Evolutionary conservation across 2,329 filamentous ascomycete species (phyloP), one percentile per base, ranked within the genome.

Genomic region (Fusarium domesticum): DNA sequence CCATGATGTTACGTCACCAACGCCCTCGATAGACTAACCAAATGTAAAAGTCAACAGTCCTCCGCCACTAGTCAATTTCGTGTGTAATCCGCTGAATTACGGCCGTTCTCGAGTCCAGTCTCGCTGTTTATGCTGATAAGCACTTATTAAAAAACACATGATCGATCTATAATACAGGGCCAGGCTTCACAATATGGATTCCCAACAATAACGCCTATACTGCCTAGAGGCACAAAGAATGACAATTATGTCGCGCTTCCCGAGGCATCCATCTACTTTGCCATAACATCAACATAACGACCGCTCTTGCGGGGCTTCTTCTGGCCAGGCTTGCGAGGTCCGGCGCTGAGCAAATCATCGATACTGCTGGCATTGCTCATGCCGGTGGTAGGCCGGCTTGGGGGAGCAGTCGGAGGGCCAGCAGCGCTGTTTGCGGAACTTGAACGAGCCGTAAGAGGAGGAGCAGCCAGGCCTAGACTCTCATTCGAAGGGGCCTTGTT

Each of bases 261-360:
- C 35, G 33, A 30, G 37, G 37, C 43, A 35, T 30, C 42, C 25
- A 32, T 41, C 34, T 69, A 78, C 61, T 88, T 84, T 8, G 86
- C 87, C 90, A 97, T 96, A 48, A 98, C 89, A 76, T 98, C 93
- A 20, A 98, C 84, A 73, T 98, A 98, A 19, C 91, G 76, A 20
- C 89, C 85, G 17, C 85, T 83, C 75, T 90, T 96, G 73, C 89
- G 89, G 59, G 80, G 74, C 66, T 86, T 89, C 65, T 81, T 87
- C 53, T 61, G 70, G 1, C 76, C 76, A 5, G 75, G 72, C 58
- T 87, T 91, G 52, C 87, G 79, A 15, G 86, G 79, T 20, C 76
- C 80, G 4, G 86, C 83, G 5, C 88, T 88, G 17, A 98, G 73
- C 51, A 98, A 72, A 65, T 98, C 93, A 59, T 98, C 93, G 62